phyloP scores from a whole-genome alignment of 805 yeast genomes.

The Candida pseudofarinosa region DNA sequence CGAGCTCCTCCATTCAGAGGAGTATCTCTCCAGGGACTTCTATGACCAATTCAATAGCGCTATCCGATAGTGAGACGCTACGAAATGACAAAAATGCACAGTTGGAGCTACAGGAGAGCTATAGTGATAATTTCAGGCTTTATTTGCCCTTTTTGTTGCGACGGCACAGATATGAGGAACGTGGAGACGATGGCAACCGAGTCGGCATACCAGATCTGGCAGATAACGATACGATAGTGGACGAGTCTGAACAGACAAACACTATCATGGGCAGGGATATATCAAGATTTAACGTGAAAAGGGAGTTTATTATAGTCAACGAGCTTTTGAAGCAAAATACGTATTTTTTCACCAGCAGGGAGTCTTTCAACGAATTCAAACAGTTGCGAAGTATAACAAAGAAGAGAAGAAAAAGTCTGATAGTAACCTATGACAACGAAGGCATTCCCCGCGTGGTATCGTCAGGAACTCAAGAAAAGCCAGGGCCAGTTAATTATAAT shows the following conservation, averaged over 20 bases:
- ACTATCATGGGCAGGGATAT: conserved; percentile 18
- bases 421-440: conserved; percentile 16
- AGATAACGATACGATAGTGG: conserved; percentile 12
- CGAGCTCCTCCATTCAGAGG: neutral
- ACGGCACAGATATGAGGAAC: conserved; percentile 7
- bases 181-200: neutral
- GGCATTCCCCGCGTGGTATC: conserved; percentile 15
- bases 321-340: conserved; percentile 27
- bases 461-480: conserved; percentile 3
- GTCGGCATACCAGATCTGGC: neutral
- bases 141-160: conserved; percentile 38
- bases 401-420: conserved; percentile 17
- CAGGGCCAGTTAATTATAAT: neutral
- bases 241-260: conserved; percentile 11
- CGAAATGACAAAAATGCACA: conserved; percentile 17
- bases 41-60: conserved; percentile 15
- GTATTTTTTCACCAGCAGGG: conserved; percentile 28
- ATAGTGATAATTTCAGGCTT: conserved; percentile 32
- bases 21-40: neutral
- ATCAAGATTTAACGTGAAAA: conserved; percentile 21
- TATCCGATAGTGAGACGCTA: conserved; percentile 38
- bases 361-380: conserved; percentile 26
- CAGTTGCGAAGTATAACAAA: conserved; percentile 18
- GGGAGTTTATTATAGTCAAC: conserved; percentile 26
- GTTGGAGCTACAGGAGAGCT: conserved; percentile 33